A percentile compares a stretch with the other conserved stretches of the same genome.
Conservation (phyloP, 495 filamentous ascomycete species). For the Parmelia sp. region DNA sequence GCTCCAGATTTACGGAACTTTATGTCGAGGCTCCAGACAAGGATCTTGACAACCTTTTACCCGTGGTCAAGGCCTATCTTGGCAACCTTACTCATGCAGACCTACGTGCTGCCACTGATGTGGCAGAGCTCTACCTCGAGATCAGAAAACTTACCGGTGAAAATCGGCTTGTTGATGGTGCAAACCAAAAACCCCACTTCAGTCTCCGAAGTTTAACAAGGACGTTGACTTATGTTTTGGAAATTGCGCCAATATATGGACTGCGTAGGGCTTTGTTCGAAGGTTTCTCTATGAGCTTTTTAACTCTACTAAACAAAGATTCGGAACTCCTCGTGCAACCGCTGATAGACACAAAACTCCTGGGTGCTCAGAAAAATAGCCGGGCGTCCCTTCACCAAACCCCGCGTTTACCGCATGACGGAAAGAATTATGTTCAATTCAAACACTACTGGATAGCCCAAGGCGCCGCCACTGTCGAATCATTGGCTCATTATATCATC, state of each 20-base stretch:
- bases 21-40: conserved; percentile 86
- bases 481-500: conserved; percentile 87
- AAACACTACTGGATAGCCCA: conserved; percentile 88
- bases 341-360: conserved; percentile 73
- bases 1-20: conserved; percentile 87
- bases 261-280: conserved; percentile 82
- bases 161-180: conserved; percentile 84
- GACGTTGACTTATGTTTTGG: conserved; percentile 75
- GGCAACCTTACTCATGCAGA: conserved; percentile 59
- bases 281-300: conserved; percentile 97
- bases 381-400: conserved; percentile 64
- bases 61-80: conserved; percentile 81
- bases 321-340: conserved; percentile 74
- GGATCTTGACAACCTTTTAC: conserved; percentile 72
- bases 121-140: conserved; percentile 78
- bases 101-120: conserved; percentile 61
- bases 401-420: conserved; percentile 68
- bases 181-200: conserved; percentile 90
- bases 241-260: conserved; percentile 81
- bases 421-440: conserved; percentile 74
- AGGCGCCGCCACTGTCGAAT: conserved; percentile 57
- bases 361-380: conserved; percentile 58
- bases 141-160: conserved; percentile 73
- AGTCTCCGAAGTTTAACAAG: conserved; percentile 92
- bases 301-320: conserved; percentile 72